These are phyloP conservation scores for Chenopodium quinoa DNA, from an alignment of 148 eudicot species.

Conservation along the genomic window DNA sequence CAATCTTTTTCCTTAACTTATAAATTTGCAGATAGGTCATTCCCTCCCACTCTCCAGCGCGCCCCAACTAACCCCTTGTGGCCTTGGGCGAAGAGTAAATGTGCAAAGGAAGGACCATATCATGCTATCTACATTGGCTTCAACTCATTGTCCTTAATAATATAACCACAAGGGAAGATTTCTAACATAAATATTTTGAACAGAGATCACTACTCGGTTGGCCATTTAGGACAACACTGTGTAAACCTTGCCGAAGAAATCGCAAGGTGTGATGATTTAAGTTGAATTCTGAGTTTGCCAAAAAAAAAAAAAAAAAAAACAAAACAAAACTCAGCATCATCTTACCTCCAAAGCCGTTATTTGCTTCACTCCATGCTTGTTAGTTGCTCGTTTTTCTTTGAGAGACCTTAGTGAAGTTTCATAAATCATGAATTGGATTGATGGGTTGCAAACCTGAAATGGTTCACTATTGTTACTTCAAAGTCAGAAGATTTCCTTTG, in stretches of 20 bases:
- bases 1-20: too few relatives aligned
- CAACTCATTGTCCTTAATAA: not conserved
- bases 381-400: conserved; percentile 53
- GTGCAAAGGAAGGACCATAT: not conserved
- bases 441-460: conserved; percentile 86
- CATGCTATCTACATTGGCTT: not conserved
- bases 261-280: not conserved
- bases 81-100: not conserved
- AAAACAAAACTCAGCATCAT: not conserved
- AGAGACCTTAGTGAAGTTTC: conserved; percentile 67
- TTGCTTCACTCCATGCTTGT: conserved; percentile 39
- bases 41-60: too few relatives aligned
- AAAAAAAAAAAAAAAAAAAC: too few relatives aligned
- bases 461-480: conserved; percentile 10
- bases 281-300: not conserved
- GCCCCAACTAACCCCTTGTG: too few relatives aligned
- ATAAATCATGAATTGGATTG: conserved; percentile 94
- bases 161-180: not conserved
- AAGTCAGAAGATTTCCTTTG: not conserved
- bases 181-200: not conserved
- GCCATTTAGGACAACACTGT: not conserved
- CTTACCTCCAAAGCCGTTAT: conserved; percentile 80
- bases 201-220: not conserved
- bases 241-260: not conserved
- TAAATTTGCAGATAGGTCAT: too few relatives aligned